These are phyloP conservation scores for Pleurotus pulmonarius DNA, from an alignment of 768 basidiomycete species.

Conservation along the genomic window DNA sequence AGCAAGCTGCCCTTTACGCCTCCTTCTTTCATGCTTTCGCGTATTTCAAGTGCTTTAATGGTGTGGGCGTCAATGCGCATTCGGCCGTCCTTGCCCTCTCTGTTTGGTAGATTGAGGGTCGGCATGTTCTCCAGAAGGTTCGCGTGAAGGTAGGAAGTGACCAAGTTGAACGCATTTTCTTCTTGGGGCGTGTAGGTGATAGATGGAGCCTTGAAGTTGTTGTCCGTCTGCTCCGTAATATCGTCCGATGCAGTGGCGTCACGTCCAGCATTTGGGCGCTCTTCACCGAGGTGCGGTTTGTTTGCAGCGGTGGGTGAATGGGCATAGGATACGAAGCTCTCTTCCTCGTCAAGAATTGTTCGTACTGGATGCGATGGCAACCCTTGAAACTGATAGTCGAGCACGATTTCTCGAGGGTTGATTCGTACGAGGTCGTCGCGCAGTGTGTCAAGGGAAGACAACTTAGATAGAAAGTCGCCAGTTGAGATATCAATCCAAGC, in stretches of 20 bases:
- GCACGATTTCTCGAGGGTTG: slow-evolving; percentile 77
- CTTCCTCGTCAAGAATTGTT: slow-evolving; percentile 49
- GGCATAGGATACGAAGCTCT: slow-evolving; percentile 48
- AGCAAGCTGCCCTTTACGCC: slow-evolving; percentile 71
- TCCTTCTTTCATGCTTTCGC: slow-evolving; percentile 71
- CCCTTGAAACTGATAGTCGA: slow-evolving; percentile 39
- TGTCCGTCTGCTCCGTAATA: background rate
- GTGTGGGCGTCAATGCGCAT: slow-evolving; percentile 92
- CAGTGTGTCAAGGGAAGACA: slow-evolving; percentile 46
- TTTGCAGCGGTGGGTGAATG: slow-evolving; percentile 9
- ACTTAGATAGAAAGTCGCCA: slow-evolving; percentile 85
- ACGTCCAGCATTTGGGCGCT: background rate
- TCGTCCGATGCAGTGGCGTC: background rate
- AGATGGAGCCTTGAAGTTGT: background rate
- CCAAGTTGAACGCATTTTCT: slow-evolving; percentile 51
- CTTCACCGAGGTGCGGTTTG: background rate
- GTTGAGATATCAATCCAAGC: slow-evolving; percentile 97
- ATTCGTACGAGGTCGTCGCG: slow-evolving; percentile 84
- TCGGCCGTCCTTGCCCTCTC: slow-evolving; percentile 49
- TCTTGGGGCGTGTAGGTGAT: slow-evolving; percentile 36
- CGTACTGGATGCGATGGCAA: slow-evolving; percentile 42
- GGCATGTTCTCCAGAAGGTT: slow-evolving; percentile 83
- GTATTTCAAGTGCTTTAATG: slow-evolving; percentile 83
- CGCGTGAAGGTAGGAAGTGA: slow-evolving; percentile 60
- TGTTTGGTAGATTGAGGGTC: slow-evolving; percentile 48